Conservation (phyloP, 495 filamentous ascomycete species). For the Patellaria atrata region DNA sequence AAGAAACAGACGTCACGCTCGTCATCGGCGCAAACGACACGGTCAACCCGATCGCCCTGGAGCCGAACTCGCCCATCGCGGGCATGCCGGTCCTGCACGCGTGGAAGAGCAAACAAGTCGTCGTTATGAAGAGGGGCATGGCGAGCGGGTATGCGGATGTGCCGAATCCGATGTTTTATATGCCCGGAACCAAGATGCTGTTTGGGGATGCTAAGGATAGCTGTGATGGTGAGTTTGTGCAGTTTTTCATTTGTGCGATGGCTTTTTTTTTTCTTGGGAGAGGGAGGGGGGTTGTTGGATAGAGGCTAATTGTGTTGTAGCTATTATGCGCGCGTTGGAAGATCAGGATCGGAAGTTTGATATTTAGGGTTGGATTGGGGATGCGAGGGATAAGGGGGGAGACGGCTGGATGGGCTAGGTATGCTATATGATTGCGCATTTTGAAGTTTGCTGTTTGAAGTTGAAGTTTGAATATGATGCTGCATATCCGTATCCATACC, state of each 20-base stretch:
- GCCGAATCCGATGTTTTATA: conserved; percentile 78
- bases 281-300: too few species aligned
- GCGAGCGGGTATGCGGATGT: conserved; percentile 74
- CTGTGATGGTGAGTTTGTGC: conserved; percentile 46
- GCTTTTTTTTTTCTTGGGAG: too few species aligned
- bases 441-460: too few species aligned
- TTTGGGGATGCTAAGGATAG: conserved; percentile 72
- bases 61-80: conserved; percentile 62
- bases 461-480: too few species aligned
- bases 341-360: too few species aligned
- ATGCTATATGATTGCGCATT: too few species aligned
- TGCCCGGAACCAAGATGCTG: conserved; percentile 69
- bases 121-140: conserved; percentile 79
- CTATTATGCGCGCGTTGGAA: too few species aligned
- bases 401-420: too few species aligned
- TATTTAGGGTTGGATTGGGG: too few species aligned
- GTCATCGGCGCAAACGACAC: conserved; percentile 81
- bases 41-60: conserved; percentile 69
- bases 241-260: neutral
- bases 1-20: conserved; percentile 65
- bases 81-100: conserved; percentile 78
- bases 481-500: too few species aligned
- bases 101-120: conserved; percentile 79
- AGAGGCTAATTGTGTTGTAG: too few species aligned
- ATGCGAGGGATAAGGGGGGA: too few species aligned